phyloP scores from a whole-genome alignment of 2,329 filamentous ascomycete genomes.

The Apiospora arundinis region DNA sequence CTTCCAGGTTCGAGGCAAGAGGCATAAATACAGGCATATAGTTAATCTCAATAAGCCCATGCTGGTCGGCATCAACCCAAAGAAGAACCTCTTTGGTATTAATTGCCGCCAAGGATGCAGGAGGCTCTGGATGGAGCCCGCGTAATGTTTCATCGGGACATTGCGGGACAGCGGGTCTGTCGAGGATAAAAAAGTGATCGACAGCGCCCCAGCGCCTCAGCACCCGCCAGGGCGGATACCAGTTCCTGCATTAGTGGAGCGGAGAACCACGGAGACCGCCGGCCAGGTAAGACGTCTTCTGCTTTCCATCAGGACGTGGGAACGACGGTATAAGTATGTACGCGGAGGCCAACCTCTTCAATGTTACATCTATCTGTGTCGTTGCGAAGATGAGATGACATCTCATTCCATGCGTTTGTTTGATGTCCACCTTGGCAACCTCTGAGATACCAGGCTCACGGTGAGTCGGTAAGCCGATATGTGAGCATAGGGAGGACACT shows the following conservation, averaged over 20 bases:
- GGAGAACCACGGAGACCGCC: slow-evolving; percentile 1
- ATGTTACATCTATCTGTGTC: neutral
- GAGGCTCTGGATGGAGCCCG: slow-evolving; percentile 7
- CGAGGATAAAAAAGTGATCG: neutral
- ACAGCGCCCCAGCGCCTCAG: neutral
- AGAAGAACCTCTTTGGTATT: neutral
- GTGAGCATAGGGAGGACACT: neutral
- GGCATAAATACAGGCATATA: too few relatives aligned
- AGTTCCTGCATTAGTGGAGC: neutral
- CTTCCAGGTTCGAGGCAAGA: neutral
- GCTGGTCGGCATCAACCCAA: neutral
- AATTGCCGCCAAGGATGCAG: neutral
- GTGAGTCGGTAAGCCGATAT: neutral
- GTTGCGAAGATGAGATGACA: neutral
- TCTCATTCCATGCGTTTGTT: neutral
- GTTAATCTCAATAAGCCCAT: neutral
- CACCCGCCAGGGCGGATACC: neutral
- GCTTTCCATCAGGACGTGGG: neutral
- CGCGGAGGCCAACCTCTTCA: neutral
- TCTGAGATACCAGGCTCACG: neutral
- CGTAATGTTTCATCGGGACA: neutral
- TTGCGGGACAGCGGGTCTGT: slow-evolving; percentile 2
- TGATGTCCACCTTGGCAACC: neutral
- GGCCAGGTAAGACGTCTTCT: neutral
- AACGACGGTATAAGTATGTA: neutral